A percentile compares a stretch with the other conserved stretches of the same genome.
Evolutionary conservation across 306 rosid species (phyloP).

Genomic region (Coriaria nepalensis): DNA sequence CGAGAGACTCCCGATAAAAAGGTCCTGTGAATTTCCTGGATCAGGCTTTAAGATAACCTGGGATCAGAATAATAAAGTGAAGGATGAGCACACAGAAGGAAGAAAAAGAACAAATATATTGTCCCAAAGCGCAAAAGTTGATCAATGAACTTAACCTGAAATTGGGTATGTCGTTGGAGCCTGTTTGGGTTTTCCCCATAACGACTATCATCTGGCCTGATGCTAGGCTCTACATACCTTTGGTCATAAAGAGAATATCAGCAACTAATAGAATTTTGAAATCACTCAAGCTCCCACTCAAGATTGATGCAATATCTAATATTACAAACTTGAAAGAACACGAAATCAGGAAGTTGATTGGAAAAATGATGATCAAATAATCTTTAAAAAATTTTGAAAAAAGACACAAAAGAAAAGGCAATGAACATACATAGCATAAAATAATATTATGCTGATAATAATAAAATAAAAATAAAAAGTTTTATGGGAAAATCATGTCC

Average conservation of each 20-base stretch:
- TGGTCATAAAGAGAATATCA: constrained; percentile 22
- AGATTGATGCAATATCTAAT: too few species aligned
- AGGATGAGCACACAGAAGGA: constrained; percentile 8
- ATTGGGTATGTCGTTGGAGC: constrained; percentile 94
- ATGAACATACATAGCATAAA: too few species aligned
- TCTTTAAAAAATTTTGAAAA: too few species aligned
- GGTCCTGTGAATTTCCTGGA: constrained; percentile 98
- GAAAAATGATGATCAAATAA: too few species aligned
- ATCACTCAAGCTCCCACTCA: constrained; percentile 1
- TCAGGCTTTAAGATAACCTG: constrained; percentile 97
- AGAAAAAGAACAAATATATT: not conserved
- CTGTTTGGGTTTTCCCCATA: constrained; percentile 98
- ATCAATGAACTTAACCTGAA: constrained; percentile 45
- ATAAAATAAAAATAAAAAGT: too few species aligned
- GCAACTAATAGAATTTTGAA: constrained; percentile 19
- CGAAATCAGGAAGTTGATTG: too few species aligned
- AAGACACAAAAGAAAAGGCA: too few species aligned
- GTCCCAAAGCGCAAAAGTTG: constrained; percentile 6
- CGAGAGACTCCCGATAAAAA: constrained; percentile 71
- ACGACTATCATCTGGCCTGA: constrained; percentile 92
- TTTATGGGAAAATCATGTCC: too few species aligned
- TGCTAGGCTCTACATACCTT: constrained; percentile 86
- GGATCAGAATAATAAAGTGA: constrained; percentile 12
- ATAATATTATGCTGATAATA: too few species aligned
- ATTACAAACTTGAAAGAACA: too few species aligned